Base-by-base conservation (phyloP, 139 green algal species). In the Closterium sp. region DNA sequence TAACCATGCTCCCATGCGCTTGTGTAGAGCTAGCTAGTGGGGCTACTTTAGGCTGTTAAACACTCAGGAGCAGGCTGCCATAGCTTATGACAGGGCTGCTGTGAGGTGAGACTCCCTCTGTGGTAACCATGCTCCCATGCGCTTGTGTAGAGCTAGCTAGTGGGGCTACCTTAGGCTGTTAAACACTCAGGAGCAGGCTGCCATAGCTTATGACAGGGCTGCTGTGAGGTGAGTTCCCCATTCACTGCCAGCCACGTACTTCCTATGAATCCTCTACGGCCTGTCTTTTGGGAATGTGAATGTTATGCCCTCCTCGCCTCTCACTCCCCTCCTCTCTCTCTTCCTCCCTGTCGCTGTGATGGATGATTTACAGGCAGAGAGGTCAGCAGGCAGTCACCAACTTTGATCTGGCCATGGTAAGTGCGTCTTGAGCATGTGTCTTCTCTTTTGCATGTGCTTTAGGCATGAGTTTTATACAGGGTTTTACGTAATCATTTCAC, bases 61-160 rank as follows among this genome's bases (percentile, higher is more conserved):
- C 89, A 95, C 94, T 3, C 91, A 96, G 93, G 91, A 95, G 92
- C 91, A 95, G 29, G 95, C 95, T 17, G 95, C 95, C 1, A 5
- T 29, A 0, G 94, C 89, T 0, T 96, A 96, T 87, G 93, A 95
- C 90, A 21, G 62, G 13, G 93, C 34, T 42, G 34, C 34, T 42
- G 34, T 2, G 34, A 42, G 34, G 34, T 42, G 34, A 42, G 34
- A 38, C 32, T 38, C 32, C 32, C 4, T 38, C 32, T 38, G 32
- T 38, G 32, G 32, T 38, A 38, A 38, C 32, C 32, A 38, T 38
- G 32, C 32, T 38, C 32, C 4, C 32, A 4, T 38, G 32, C 32
- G 32, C 4, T 38, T 2, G 32, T 38, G 32, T 38, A 38, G 32
- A 38, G 32, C n/a, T n/a, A n/a, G n/a, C n/a, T 4, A 4, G 4